Conservation (phyloP, 2,329 filamentous ascomycete genomes). For the Botrytis medusae region DNA sequence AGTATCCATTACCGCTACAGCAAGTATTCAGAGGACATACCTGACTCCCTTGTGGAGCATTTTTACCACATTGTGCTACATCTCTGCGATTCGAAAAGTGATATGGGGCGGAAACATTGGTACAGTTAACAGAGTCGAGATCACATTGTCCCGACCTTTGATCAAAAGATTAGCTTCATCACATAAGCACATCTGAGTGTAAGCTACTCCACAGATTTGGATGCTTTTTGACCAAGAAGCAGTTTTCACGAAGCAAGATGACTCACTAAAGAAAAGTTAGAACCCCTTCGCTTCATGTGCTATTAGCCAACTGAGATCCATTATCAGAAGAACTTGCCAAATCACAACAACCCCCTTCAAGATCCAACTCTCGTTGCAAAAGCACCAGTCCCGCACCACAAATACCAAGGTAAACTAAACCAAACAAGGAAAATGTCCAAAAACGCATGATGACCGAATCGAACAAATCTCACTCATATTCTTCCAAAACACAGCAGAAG, state of each 20-base stretch:
- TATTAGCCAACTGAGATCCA: not conserved
- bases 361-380: not conserved
- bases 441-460: not conserved
- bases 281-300: not conserved
- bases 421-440: not conserved
- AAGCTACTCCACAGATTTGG: not conserved
- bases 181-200: not conserved
- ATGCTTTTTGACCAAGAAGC: too few species aligned
- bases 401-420: not conserved
- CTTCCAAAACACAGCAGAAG: not conserved
- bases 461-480: not conserved
- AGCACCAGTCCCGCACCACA: not conserved
- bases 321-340: not conserved
- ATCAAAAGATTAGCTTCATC: not conserved
- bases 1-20: slow-evolving; percentile 20
- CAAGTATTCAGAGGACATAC: slow-evolving; percentile 20
- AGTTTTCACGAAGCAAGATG: not conserved
- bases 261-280: slow-evolving; percentile 5
- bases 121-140: not conserved
- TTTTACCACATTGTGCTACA: slow-evolving; percentile 18
- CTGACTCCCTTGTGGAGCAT: slow-evolving; percentile 11
- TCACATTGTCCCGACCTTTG: not conserved
- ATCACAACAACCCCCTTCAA: not conserved
- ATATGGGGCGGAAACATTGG: too few species aligned
- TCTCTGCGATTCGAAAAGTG: slow-evolving; percentile 26